Percentiles rank a stretch among this genome's conserved stretches.
phyloP scores from a whole-genome alignment of 1,284 basidiomycete genomes.

The Cutaneotrichosporon mucoides region DNA sequence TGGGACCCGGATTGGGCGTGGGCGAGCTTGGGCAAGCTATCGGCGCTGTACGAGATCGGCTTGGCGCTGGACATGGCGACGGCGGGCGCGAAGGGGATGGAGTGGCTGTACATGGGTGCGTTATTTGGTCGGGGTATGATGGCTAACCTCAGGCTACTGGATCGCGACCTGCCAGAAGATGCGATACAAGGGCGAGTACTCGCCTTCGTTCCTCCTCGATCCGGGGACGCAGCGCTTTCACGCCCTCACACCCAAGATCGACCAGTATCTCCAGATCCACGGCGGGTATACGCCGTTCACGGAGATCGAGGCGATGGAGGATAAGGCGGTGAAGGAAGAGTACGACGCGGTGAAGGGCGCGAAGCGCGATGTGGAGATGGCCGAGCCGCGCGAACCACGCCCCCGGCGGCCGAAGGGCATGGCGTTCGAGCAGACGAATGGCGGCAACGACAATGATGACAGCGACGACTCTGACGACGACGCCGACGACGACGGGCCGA shows the following conservation, averaged over 20 bases:
- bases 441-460: not conserved
- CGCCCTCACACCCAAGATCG: conserved; percentile 61
- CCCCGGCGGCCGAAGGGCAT: not conserved
- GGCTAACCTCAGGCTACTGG: conserved; percentile 67
- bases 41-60: conserved; percentile 71
- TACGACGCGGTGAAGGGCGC: not conserved
- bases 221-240: conserved; percentile 77
- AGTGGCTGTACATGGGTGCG: conserved; percentile 76
- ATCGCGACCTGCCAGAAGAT: conserved; percentile 91
- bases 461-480: conserved; percentile 6
- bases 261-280: conserved; percentile 60
- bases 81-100: conserved; percentile 62
- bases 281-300: conserved; percentile 45
- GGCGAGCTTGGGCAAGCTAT: conserved; percentile 74
- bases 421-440: too few relatives aligned
- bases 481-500: too few relatives aligned
- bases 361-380: not conserved
- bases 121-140: not conserved
- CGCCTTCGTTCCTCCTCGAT: conserved; percentile 82
- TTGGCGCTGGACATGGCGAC: conserved; percentile 67
- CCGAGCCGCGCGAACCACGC: not conserved
- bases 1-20: conserved; percentile 74
- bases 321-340: not conserved
- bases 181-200: conserved; percentile 92
- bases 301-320: conserved; percentile 14